Evolutionary conservation across 495 filamentous ascomycete genomes (phyloP).

Genomic region (Penicillium longicatenatum): DNA sequence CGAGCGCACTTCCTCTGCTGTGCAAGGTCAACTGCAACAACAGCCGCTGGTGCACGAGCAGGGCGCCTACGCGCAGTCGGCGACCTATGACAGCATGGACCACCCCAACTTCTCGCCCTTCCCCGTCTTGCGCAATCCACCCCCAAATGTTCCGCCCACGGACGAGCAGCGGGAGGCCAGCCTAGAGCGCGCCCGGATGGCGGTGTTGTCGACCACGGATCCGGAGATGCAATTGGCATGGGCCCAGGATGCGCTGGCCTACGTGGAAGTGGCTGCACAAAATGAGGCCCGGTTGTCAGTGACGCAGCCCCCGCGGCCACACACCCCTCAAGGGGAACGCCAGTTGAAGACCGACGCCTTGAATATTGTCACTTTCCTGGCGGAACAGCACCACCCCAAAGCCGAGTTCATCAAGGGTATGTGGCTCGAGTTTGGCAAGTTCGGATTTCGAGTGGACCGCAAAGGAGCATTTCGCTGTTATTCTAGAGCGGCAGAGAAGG

Average conservation of each 20-base stretch:
- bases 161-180: constrained; percentile 92
- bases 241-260: constrained; percentile 89
- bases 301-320: constrained; percentile 63
- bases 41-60: constrained; percentile 34
- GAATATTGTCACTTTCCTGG: constrained; percentile 86
- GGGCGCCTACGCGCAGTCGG: constrained; percentile 43
- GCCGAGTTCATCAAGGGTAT: constrained; percentile 93
- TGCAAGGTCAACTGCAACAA: constrained; percentile 36
- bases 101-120: constrained; percentile 88
- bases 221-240: constrained; percentile 95
- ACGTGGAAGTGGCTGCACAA: constrained; percentile 80
- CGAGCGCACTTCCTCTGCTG: constrained; percentile 43
- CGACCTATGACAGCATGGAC: constrained; percentile 54
- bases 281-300: constrained; percentile 65
- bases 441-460: constrained; percentile 83
- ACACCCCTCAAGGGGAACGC: constrained; percentile 84
- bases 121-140: constrained; percentile 76
- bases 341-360: constrained; percentile 85
- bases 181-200: constrained; percentile 76
- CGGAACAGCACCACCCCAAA: constrained; percentile 89
- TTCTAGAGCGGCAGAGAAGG: constrained; percentile 79
- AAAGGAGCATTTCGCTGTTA: constrained; percentile 91
- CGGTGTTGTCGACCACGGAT: constrained; percentile 91
- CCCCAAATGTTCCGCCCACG: constrained; percentile 88
- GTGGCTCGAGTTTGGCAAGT: constrained; percentile 98